These are phyloP conservation scores for Salix dunnii DNA, from an alignment of 345 rosid genomes.

Conservation along the genomic window DNA sequence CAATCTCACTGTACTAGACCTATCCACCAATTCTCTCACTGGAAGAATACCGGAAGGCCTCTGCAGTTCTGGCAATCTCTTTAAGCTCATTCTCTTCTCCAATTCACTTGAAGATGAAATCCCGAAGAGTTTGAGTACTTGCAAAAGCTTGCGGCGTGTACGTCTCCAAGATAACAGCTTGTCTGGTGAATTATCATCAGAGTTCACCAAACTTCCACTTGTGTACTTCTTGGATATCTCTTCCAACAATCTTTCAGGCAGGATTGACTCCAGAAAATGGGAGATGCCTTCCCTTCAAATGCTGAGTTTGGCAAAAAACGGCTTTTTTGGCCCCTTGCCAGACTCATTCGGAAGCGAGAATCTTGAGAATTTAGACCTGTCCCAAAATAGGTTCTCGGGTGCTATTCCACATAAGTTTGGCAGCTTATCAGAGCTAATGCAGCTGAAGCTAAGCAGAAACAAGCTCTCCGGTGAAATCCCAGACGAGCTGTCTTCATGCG, in stretches of 20 bases:
- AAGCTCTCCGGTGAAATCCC: constrained; percentile 64
- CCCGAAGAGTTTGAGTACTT: constrained; percentile 48
- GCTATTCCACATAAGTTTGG: constrained; percentile 43
- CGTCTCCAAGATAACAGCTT: constrained; percentile 69
- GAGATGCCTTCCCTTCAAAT: constrained; percentile 72
- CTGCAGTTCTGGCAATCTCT: constrained; percentile 62
- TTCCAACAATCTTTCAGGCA: constrained; percentile 57
- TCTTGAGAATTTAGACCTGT: constrained; percentile 64
- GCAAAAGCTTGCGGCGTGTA: constrained; percentile 62
- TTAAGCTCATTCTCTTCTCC: constrained; percentile 80
- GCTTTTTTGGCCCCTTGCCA: constrained; percentile 59
- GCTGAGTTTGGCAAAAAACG: constrained; percentile 63
- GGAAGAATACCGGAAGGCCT: constrained; percentile 63
- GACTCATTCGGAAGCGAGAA: constrained; percentile 48
- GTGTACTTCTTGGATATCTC: constrained; percentile 83
- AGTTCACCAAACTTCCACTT: constrained; percentile 50
- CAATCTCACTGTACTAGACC: constrained; percentile 75
- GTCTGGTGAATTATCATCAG: constrained; percentile 48
- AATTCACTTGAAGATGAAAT: constrained; percentile 60
- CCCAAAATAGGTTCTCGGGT: constrained; percentile 59
- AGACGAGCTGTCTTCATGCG: constrained; percentile 56
- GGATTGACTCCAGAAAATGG: constrained; percentile 46
- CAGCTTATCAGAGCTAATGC: constrained; percentile 49
- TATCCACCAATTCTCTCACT: constrained; percentile 71
- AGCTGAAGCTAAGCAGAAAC: constrained; percentile 54